Evolutionary conservation across 257 asterid species (phyloP), one percentile per base, ranked within the genome.

Genomic region (Salvia miltiorrhiza): DNA sequence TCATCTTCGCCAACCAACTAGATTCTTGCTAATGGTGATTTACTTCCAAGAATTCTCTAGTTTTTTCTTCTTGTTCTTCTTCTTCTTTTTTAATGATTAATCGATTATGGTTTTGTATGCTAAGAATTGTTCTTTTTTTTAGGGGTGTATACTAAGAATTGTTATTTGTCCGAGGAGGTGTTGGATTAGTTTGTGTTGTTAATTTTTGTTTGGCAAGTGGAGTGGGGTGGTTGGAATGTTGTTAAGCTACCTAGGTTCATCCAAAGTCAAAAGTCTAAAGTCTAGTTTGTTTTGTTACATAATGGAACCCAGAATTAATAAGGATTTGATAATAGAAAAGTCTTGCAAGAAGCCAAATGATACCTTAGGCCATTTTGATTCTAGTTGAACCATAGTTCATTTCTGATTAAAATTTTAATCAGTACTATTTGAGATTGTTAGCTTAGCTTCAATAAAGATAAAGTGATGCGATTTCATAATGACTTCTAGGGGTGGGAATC

Each of bases 201-300:
- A 43, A 23, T 67, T 75, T 54, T 54, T 54, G 19, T 68, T 73
- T 68, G 75, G 45, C 48, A 49, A 50, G 50, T 39, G 21, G 26
- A 28, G 50, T 28, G 24, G 10, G 64, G 60, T 21, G 41, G 24
- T 77, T 69, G 30, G 56, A 47, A 53, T 23, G 49, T 44, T 43
- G 78, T 60, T 71, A 23, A 54, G 50, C 69, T 64, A 64, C 73
- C 33, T 54, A 67, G 26, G 75, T 35, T 28, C 33, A 58, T 71
- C 61, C 26, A 70, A 53, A 63, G 76, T 70, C 77, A 76, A 26
- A 54, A 55, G 26, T 14, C 7, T 5, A 26, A 3, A 44, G 63
- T 17, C 35, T 58, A 54, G 33, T 55, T 50, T 71, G 66, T 63
- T 63, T 17, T 57, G 1, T 69, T 63, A 47, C 49, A 55, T 70